A percentile compares a stretch with the other conserved stretches of the same genome.
These are phyloP conservation scores for Fusarium robinianum DNA, from an alignment of 2,329 filamentous ascomycete species.

Conservation along the genomic window DNA sequence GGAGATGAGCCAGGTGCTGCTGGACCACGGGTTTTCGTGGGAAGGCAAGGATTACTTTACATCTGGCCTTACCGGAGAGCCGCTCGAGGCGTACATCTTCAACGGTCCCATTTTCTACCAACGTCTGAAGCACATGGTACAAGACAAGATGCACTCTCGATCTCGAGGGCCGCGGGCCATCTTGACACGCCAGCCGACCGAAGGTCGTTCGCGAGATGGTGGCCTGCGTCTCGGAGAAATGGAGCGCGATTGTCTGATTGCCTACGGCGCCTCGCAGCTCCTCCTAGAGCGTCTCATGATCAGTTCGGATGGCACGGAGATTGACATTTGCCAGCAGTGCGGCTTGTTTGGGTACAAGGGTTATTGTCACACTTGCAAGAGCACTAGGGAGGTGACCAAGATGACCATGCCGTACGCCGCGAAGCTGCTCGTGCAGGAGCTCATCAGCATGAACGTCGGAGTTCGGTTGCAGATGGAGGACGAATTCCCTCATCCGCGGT, in stretches of 20 bases:
- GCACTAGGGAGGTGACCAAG: conserved; percentile 78
- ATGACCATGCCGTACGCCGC: conserved; percentile 99
- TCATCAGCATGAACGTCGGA: conserved; percentile 99
- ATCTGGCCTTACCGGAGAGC: conserved; percentile 91
- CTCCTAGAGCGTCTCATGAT: conserved; percentile 94
- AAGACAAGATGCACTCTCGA: conserved; percentile 99
- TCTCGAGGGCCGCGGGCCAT: conserved; percentile 88
- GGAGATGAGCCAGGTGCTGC: conserved; percentile 83
- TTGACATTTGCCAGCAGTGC: conserved; percentile 93
- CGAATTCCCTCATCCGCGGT: conserved; percentile 76
- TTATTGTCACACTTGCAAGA: conserved; percentile 92
- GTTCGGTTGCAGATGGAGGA: conserved; percentile 89
- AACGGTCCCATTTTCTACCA: conserved; percentile 99
- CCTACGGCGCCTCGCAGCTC: conserved; percentile 92
- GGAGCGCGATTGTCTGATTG: conserved; percentile 98
- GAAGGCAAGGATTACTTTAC: conserved; percentile 98
- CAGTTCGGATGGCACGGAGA: conserved; percentile 84
- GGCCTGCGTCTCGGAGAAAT: conserved; percentile 95
- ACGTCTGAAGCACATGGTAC: conserved; percentile 99
- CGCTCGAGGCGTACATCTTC: conserved; percentile 94
- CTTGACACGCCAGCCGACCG: conserved; percentile 91
- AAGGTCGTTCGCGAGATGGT: conserved; percentile 90
- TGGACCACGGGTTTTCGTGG: conserved; percentile 91
- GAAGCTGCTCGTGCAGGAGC: conserved; percentile 92
- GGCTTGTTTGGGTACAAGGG: conserved; percentile 95